These are phyloP conservation scores for Logfia minima DNA, from an alignment of 129 eudicot genomes.

Conservation along the genomic window DNA sequence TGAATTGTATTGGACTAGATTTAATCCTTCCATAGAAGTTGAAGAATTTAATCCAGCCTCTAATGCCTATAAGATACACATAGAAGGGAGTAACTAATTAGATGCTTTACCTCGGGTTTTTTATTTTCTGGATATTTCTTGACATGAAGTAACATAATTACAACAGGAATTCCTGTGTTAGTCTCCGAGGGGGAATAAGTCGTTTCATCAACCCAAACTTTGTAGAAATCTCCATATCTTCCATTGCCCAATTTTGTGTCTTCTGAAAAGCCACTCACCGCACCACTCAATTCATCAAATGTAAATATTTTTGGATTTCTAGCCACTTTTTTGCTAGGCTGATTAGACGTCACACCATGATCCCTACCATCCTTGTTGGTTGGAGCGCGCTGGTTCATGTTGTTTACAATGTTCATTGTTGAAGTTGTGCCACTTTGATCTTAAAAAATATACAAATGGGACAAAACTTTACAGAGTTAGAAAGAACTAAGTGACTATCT, in stretches of 20 bases:
- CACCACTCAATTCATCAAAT: constrained; percentile 38
- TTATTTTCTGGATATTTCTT: constrained; percentile 41
- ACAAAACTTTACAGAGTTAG: background rate
- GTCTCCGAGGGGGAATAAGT: constrained; percentile 42
- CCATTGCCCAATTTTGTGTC: constrained; percentile 48
- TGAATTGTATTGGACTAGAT: background rate
- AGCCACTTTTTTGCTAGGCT: too few relatives aligned
- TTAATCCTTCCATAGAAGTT: too few relatives aligned
- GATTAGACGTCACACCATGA: too few relatives aligned
- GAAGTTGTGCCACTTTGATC: constrained; percentile 8
- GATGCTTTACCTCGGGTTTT: constrained; percentile 43
- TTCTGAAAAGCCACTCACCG: constrained; percentile 47
- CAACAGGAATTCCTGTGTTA: constrained; percentile 42
- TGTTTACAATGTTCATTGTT: background rate
- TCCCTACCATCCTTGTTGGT: background rate
- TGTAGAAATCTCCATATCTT: constrained; percentile 51
- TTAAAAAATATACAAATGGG: background rate
- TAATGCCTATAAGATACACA: background rate
- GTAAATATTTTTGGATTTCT: too few relatives aligned
- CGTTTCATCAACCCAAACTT: constrained; percentile 51
- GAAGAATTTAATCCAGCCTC: too few relatives aligned
- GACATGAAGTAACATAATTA: constrained; percentile 44
- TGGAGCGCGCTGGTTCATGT: background rate
- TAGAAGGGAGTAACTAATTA: background rate
- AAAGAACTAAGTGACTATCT: background rate